These are phyloP conservation scores for Chlorociboria aeruginascens DNA, from an alignment of 495 filamentous ascomycete genomes.

Conservation along the genomic window DNA sequence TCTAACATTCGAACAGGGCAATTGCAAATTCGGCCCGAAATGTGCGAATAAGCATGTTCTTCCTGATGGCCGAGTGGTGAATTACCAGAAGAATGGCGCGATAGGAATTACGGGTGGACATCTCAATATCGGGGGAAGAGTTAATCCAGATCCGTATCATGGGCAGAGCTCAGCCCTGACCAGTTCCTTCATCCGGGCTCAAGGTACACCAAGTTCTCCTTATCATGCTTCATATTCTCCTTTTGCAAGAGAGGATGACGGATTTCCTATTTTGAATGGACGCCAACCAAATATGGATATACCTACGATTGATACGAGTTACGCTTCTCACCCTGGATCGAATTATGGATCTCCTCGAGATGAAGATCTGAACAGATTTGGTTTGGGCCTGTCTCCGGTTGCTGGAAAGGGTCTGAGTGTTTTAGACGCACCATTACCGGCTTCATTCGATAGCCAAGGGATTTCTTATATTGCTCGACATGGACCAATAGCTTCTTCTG, in stretches of 20 bases:
- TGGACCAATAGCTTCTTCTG: slow-evolving; percentile 83
- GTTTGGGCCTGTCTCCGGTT: slow-evolving; percentile 62
- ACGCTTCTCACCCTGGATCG: slow-evolving; percentile 63
- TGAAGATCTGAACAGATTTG: slow-evolving; percentile 44
- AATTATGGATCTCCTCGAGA: slow-evolving; percentile 87
- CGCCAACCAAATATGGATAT: slow-evolving; percentile 36
- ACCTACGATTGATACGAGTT: slow-evolving; percentile 70
- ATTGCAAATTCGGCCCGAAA: slow-evolving; percentile 97
- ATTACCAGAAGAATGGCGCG: slow-evolving; percentile 44
- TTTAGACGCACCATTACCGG: slow-evolving; percentile 88
- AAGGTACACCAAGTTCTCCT: slow-evolving; percentile 32
- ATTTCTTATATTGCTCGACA: slow-evolving; percentile 83
- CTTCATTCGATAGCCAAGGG: slow-evolving; percentile 93
- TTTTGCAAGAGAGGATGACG: slow-evolving; percentile 27
- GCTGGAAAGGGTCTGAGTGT: slow-evolving; percentile 58
- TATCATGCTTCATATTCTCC: slow-evolving; percentile 25
- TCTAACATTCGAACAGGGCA: slow-evolving; percentile 50
- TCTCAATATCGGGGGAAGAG: slow-evolving; percentile 37
- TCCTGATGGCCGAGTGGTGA: slow-evolving; percentile 84
- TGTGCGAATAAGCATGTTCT: slow-evolving; percentile 94
- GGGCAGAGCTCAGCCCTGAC: slow-evolving; percentile 54
- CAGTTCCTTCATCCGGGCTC: slow-evolving; percentile 72
- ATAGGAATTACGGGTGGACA: slow-evolving; percentile 50
- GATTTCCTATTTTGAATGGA: slow-evolving; percentile 32
- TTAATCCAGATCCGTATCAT: slow-evolving; percentile 40